A percentile compares a stretch with the other conserved stretches of the same genome.
phyloP scores from a whole-genome alignment of 2,329 filamentous ascomycete species.

The Coniella vitis region DNA sequence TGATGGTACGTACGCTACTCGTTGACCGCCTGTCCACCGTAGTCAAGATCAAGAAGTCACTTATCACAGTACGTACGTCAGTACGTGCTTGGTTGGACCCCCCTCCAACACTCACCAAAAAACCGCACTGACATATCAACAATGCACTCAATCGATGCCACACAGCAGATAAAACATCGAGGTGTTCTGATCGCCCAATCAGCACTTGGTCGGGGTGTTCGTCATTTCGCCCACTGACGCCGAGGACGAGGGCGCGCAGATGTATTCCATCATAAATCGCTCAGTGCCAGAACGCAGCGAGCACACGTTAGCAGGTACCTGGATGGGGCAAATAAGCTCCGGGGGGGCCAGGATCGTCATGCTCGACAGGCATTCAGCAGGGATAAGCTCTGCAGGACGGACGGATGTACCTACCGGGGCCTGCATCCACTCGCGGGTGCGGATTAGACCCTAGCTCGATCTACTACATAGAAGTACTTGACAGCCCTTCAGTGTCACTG shows the following conservation, averaged over 20 bases:
- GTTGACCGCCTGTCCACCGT: too few relatives aligned
- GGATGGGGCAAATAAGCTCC: background rate
- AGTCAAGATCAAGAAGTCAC: too few relatives aligned
- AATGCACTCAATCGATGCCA: too few relatives aligned
- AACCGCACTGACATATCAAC: too few relatives aligned
- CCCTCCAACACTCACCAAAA: too few relatives aligned
- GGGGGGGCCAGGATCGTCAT: background rate
- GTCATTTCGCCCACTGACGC: constrained; percentile 15
- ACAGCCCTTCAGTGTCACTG: too few relatives aligned
- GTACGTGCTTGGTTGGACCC: too few relatives aligned
- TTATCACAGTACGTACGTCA: too few relatives aligned
- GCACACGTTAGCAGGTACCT: constrained; percentile 1
- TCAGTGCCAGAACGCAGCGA: background rate
- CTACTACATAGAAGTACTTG: too few relatives aligned
- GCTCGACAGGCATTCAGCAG: background rate
- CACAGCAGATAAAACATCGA: too few relatives aligned
- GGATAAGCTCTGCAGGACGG: constrained; percentile 1
- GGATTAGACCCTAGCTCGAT: background rate
- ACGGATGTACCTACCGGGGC: background rate
- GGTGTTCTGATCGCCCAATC: too few relatives aligned
- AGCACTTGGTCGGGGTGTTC: constrained; percentile 5
- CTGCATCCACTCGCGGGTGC: background rate
- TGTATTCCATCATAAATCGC: constrained; percentile 8
- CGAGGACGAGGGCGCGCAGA: constrained; percentile 11
- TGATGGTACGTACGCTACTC: too few relatives aligned